These are phyloP conservation scores for Anacardium occidentale DNA, from an alignment of 345 rosid genomes.

Conservation along the genomic window DNA sequence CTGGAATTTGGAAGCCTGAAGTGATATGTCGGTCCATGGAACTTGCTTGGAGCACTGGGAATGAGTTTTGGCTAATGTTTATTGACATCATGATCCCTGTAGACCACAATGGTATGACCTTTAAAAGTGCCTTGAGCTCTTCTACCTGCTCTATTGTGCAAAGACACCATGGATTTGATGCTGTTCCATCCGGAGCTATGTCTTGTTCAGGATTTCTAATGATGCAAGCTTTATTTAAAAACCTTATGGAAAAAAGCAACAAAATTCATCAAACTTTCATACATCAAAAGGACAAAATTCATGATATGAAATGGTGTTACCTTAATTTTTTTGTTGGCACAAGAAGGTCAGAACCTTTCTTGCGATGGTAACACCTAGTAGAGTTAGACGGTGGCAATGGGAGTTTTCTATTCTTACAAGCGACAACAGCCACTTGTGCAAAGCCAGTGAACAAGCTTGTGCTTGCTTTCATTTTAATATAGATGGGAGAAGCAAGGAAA, in stretches of 20 bases:
- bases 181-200: conserved; percentile 54
- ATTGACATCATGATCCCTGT: conserved; percentile 70
- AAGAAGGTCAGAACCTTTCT: conserved; percentile 42
- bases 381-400: conserved; percentile 42
- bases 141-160: conserved; percentile 80
- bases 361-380: conserved; percentile 41
- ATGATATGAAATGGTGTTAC: conserved; percentile 23
- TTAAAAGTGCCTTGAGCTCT: conserved; percentile 67
- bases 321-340: conserved; percentile 55
- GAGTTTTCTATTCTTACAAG: conserved; percentile 47
- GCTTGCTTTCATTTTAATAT: conserved; percentile 40
- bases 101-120: conserved; percentile 70
- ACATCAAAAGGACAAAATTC: not conserved
- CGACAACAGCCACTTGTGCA: conserved; percentile 47
- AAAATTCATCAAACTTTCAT: conserved; percentile 8
- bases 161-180: conserved; percentile 69
- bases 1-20: conserved; percentile 66
- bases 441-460: conserved; percentile 53
- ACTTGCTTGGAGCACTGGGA: conserved; percentile 61
- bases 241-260: conserved; percentile 40
- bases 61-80: conserved; percentile 57
- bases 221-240: conserved; percentile 70
- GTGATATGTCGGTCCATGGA: conserved; percentile 66
- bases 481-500: conserved; percentile 47
- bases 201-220: conserved; percentile 49